These are phyloP conservation scores for Coccomyxa subellipsoidea DNA, from an alignment of 163 green algal species.

Conservation along the genomic window DNA sequence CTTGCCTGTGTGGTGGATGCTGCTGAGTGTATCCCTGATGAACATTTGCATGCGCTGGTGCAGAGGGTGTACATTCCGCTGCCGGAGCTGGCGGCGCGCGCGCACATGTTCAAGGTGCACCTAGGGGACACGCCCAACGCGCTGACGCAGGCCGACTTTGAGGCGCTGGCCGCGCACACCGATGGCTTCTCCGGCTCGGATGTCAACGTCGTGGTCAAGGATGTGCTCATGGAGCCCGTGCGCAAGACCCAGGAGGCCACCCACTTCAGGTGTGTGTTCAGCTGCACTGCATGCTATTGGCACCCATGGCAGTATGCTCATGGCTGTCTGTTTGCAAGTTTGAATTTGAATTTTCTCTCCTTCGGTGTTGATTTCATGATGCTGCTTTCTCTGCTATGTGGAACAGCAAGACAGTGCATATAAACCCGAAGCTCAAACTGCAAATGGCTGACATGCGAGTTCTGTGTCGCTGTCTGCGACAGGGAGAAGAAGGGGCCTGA, in stretches of 20 bases:
- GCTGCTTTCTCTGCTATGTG: too few relatives aligned
- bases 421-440: too few relatives aligned
- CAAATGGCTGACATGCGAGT: neutral
- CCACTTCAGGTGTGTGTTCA: conserved; percentile 85
- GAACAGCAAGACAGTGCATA: too few relatives aligned
- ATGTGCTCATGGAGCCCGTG: conserved; percentile 98
- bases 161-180: conserved; percentile 54
- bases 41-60: conserved; percentile 1
- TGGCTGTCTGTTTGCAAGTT: too few relatives aligned
- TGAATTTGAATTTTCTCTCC: too few relatives aligned
- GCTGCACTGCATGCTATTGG: too few relatives aligned
- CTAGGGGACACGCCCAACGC: conserved; percentile 90
- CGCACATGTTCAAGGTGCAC: conserved; percentile 96
- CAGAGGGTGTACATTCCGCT: conserved; percentile 97
- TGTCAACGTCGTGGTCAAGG: conserved; percentile 86
- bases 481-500: conserved; percentile 26
- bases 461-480: neutral
- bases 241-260: conserved; percentile 92
- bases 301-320: too few relatives aligned
- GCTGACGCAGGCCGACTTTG: conserved; percentile 73
- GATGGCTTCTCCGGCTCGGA: conserved; percentile 79
- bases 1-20: neutral
- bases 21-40: neutral
- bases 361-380: too few relatives aligned
- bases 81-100: conserved; percentile 76